phyloP scores from a whole-genome alignment of 2,329 filamentous ascomycete genomes.

The Paraphoma chrysanthemicola region DNA sequence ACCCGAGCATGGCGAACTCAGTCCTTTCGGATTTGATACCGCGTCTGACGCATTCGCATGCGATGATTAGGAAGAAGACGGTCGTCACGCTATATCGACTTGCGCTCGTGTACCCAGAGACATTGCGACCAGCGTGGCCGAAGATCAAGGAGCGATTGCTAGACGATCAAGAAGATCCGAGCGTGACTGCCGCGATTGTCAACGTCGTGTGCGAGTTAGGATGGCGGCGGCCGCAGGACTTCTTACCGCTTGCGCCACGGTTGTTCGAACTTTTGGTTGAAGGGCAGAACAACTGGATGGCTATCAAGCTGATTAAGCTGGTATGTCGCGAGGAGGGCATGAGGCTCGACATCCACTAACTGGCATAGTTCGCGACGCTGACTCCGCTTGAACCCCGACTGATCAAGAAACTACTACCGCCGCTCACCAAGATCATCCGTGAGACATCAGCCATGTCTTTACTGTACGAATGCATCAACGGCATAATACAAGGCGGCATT shows the following conservation, averaged over 20 bases:
- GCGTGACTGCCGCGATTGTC: conserved; percentile 93
- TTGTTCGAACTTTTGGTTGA: conserved; percentile 92
- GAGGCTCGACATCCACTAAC: conserved; percentile 11
- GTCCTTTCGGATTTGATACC: conserved; percentile 86
- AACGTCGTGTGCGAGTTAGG: conserved; percentile 97
- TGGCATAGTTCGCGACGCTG: conserved; percentile 81
- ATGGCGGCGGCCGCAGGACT: conserved; percentile 92
- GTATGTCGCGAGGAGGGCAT: conserved; percentile 57
- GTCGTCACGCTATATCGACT: conserved; percentile 93
- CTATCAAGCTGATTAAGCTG: conserved; percentile 97
- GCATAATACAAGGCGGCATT: conserved; percentile 96
- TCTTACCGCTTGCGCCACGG: conserved; percentile 87
- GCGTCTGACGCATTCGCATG: conserved; percentile 82
- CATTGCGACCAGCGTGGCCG: conserved; percentile 89
- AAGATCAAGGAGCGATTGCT: conserved; percentile 95
- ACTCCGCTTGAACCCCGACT: conserved; percentile 91
- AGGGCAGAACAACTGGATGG: conserved; percentile 99
- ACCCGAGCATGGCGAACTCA: conserved; percentile 88
- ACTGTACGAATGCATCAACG: conserved; percentile 97
- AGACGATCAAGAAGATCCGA: conserved; percentile 87
- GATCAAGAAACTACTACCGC: conserved; percentile 88
- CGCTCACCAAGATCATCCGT: conserved; percentile 89
- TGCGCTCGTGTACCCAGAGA: conserved; percentile 95
- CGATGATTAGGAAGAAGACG: conserved; percentile 91
- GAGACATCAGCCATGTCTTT: conserved; percentile 98